Base-by-base conservation (phyloP, 306 rosid genomes). In the Citrullus amarus region DNA sequence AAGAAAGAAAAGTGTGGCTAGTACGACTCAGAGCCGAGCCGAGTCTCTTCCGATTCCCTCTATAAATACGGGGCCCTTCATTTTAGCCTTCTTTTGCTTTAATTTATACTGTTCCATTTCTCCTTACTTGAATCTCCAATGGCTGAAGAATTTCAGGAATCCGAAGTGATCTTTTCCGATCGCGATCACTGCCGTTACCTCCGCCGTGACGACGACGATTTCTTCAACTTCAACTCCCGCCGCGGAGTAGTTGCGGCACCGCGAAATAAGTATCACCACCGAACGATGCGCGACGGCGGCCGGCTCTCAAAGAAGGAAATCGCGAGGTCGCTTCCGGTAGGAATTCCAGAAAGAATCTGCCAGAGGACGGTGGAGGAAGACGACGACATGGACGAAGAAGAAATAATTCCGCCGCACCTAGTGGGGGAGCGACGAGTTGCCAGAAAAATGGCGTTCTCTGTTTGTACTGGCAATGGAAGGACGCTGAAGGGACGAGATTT, bases 401-500 rank as follows among this genome's bases (percentile, higher is more conserved):
- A 82, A 50, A 79, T 90, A 83, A 84, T 82, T 68, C 99, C 99
- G 32, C 99, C 99, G 56, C 99, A 95, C 60, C 70, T 86, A 84
- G 87, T 95, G 25, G 59, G 82, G 3, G 87, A 82, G 43, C 71
- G 93, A 83, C 84, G 97, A 71, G 43, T 89, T 2, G 88, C 91
- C 0, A 86, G 88, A 5, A 88, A 95, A 70, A 90, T 89, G 97
- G 90, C 90, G 1, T 90, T 83, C 78, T 95, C 97, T 0, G 88
- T 95, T 13, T 90, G 92, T 55, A 82, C 91, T 0, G 99, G 99
- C 1, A 86, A 86, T 46, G 99, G 99, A 34, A 80, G 99, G 80
- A 91, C 97, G 1, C 85, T 95, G 50, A 95, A 95, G 61, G 99
- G 99, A 3, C 71, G 99, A 15, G 97, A 92, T 80, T 87, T 92